Evolutionary conservation across 2,329 filamentous ascomycete species (phyloP).

Genomic region (Colletotrichum melonis): DNA sequence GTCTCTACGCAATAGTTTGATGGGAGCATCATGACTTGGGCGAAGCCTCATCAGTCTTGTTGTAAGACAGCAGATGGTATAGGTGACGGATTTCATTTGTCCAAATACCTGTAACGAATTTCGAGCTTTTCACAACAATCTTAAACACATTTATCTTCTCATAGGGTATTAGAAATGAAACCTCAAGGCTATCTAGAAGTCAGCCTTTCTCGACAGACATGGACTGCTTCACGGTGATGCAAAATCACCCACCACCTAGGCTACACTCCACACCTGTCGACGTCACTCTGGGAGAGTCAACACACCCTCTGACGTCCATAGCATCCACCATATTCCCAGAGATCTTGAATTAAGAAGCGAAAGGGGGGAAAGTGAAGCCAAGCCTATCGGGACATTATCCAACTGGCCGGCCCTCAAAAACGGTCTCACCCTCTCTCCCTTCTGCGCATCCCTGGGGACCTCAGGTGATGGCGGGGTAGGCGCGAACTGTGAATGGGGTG

Average conservation of each 20-base stretch:
- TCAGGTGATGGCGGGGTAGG: constrained; percentile 26
- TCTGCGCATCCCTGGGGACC: not conserved
- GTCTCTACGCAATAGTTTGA: constrained; percentile 1
- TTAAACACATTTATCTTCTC: not conserved
- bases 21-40: constrained; percentile 4
- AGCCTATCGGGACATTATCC: not conserved
- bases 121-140: not conserved
- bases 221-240: not conserved
- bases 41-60: not conserved
- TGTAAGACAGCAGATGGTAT: constrained; percentile 7
- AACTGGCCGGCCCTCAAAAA: constrained; percentile 6
- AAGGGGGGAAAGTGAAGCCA: not conserved
- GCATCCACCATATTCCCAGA: too few relatives aligned
- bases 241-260: not conserved
- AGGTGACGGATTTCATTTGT: constrained; percentile 18
- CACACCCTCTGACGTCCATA: not conserved
- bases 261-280: not conserved
- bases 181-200: not conserved
- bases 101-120: not conserved
- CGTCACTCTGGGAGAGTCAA: not conserved
- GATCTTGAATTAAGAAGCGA: not conserved
- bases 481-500: constrained; percentile 33
- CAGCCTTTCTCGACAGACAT: not conserved
- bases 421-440: not conserved
- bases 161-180: not conserved